phyloP scores from a whole-genome alignment of 371 early-diverging fungal genomes.

The Synchytrium microbalum region DNA sequence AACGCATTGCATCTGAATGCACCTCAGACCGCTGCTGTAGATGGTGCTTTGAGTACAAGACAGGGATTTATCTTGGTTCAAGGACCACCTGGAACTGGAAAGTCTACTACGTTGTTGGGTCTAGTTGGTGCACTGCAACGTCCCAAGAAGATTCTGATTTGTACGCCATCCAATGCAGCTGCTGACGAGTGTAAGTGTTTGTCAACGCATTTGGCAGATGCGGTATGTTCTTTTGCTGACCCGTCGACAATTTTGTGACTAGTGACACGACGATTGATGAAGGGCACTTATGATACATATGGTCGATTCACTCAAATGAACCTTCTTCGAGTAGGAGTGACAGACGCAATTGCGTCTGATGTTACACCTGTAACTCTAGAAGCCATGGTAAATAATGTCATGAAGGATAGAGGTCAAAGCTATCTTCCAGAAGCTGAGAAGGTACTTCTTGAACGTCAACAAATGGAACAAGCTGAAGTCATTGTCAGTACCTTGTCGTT shows the following conservation, averaged over 20 bases:
- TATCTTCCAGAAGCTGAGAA: conserved; percentile 8
- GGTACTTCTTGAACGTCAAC: neutral
- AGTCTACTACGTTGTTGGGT: conserved; percentile 86
- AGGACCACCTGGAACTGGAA: conserved; percentile 40
- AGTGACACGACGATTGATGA: conserved; percentile 34
- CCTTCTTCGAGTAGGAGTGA: conserved; percentile 75
- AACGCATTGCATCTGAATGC: conserved; percentile 66
- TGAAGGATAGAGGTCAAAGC: conserved; percentile 25
- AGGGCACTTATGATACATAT: conserved; percentile 26
- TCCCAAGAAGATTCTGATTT: conserved; percentile 68
- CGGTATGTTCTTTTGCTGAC: too few relatives aligned
- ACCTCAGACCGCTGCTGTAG: conserved; percentile 84
- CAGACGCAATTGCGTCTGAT: conserved; percentile 63
- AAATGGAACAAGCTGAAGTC: conserved; percentile 4
- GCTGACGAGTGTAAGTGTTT: conserved; percentile 87
- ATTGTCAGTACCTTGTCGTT: conserved; percentile 13
- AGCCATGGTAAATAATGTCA: conserved; percentile 21
- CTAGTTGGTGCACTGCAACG: conserved; percentile 60
- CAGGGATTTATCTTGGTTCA: conserved; percentile 86
- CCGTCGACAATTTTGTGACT: too few relatives aligned
- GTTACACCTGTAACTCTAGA: conserved; percentile 54
- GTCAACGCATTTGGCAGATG: too few relatives aligned
- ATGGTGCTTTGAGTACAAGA: conserved; percentile 52
- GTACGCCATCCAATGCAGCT: conserved; percentile 97
- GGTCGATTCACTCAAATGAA: conserved; percentile 24